These are phyloP conservation scores for Plectosphaerella plurivora DNA, from an alignment of 2,329 filamentous ascomycete species.

Conservation along the genomic window DNA sequence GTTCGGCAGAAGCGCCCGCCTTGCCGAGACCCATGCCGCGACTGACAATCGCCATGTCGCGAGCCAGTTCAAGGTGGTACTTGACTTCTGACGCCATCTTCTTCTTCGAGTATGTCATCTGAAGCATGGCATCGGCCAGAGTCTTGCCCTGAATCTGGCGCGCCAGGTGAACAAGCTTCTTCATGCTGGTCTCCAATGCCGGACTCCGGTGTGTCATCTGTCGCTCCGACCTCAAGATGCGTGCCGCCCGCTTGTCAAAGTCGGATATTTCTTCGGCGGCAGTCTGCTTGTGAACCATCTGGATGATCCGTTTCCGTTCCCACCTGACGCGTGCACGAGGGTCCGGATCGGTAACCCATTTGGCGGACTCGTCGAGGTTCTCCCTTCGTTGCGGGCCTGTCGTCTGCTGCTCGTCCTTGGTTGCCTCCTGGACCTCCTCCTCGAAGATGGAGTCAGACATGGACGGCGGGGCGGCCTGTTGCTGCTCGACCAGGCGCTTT, in stretches of 20 bases:
- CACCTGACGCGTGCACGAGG: conserved; percentile 67
- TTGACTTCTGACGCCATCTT: conserved; percentile 78
- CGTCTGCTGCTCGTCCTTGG: conserved; percentile 17
- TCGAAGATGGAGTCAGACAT: conserved; percentile 59
- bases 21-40: conserved; percentile 77
- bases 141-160: conserved; percentile 89
- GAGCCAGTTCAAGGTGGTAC: conserved; percentile 74
- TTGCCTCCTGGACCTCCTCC: conserved; percentile 38
- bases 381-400: conserved; percentile 30
- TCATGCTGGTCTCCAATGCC: conserved; percentile 76
- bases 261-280: conserved; percentile 43
- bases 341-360: conserved; percentile 67
- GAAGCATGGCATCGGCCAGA: conserved; percentile 87
- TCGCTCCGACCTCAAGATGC: conserved; percentile 62
- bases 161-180: conserved; percentile 85
- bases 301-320: conserved; percentile 80
- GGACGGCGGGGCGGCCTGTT: conserved; percentile 32
- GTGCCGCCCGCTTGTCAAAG: conserved; percentile 51
- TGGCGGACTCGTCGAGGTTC: conserved; percentile 45
- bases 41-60: conserved; percentile 73
- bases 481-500: conserved; percentile 29
- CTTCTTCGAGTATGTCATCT: conserved; percentile 96
- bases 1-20: conserved; percentile 23
- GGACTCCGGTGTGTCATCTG: conserved; percentile 57
- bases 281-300: conserved; percentile 65